phyloP scores from a whole-genome alignment of 106 monocot species.

The Allium fistulosum region DNA sequence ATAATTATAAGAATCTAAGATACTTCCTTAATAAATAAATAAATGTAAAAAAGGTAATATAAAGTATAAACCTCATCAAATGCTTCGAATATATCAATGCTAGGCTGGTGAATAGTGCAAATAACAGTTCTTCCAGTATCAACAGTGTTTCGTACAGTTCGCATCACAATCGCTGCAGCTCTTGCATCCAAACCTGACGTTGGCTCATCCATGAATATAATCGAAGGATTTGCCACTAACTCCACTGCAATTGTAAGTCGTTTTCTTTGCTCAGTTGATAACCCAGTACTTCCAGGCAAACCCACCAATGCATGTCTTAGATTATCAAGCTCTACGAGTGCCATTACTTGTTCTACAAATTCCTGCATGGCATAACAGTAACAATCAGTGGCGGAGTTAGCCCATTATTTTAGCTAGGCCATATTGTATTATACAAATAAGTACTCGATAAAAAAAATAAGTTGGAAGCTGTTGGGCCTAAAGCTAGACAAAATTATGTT shows the following conservation, averaged over 20 bases:
- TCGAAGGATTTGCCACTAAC: neutral
- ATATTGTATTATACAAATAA: too few relatives aligned
- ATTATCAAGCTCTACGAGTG: slow-evolving; percentile 7
- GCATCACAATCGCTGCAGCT: slow-evolving; percentile 60
- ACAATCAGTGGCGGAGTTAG: too few relatives aligned
- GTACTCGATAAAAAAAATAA: too few relatives aligned
- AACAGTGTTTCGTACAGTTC: slow-evolving; percentile 35
- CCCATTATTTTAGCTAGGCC: too few relatives aligned
- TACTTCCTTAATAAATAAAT: neutral
- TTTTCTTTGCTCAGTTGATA: slow-evolving; percentile 61
- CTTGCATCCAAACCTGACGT: slow-evolving; percentile 53
- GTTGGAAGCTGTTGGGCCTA: too few relatives aligned
- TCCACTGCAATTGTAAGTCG: slow-evolving; percentile 26
- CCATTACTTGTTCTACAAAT: slow-evolving; percentile 12
- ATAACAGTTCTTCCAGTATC: slow-evolving; percentile 45
- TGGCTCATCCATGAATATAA: slow-evolving; percentile 50
- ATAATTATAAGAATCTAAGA: too few relatives aligned
- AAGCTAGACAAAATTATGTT: too few relatives aligned
- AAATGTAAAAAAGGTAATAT: neutral
- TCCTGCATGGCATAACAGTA: neutral
- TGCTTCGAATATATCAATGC: slow-evolving; percentile 55
- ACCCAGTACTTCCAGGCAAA: slow-evolving; percentile 37
- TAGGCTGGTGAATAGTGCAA: slow-evolving; percentile 49
- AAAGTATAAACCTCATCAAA: slow-evolving; percentile 57
- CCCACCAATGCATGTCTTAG: slow-evolving; percentile 43